Percentiles rank a stretch among this genome's conserved stretches.
These are phyloP conservation scores for Phytophthora rubi DNA, from an alignment of 352 stramenopile species.

Conservation along the genomic window DNA sequence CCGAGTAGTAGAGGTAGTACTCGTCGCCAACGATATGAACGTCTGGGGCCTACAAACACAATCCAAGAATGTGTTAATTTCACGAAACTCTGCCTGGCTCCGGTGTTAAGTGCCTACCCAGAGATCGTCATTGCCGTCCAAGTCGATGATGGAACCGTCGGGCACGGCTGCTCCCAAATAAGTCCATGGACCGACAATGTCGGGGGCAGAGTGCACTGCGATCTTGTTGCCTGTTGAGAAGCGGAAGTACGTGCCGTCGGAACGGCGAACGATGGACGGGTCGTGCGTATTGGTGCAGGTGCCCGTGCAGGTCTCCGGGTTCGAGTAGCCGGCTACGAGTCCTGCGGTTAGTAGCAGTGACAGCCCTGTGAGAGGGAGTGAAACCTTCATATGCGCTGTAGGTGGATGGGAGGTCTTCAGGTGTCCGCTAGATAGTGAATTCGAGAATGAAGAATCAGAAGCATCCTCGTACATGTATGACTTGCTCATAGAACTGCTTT, in stretches of 20 bases:
- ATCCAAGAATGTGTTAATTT: too few relatives aligned
- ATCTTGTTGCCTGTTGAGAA: constrained; percentile 65
- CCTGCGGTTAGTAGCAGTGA: constrained; percentile 17
- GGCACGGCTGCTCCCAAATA: constrained; percentile 54
- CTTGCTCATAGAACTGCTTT: background rate
- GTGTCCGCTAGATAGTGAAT: constrained; percentile 12
- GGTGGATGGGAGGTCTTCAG: background rate
- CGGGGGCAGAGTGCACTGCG: constrained; percentile 50
- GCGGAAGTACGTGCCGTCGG: constrained; percentile 61
- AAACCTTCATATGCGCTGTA: constrained; percentile 14
- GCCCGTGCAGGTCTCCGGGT: constrained; percentile 29
- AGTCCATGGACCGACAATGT: constrained; percentile 49
- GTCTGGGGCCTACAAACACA: constrained; percentile 26
- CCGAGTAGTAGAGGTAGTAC: constrained; percentile 68
- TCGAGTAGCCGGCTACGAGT: constrained; percentile 28
- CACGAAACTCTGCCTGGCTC: too few relatives aligned
- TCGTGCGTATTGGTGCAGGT: constrained; percentile 55
- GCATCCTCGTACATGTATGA: background rate
- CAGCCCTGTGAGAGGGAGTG: constrained; percentile 3
- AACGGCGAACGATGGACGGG: constrained; percentile 54
- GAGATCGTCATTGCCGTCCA: constrained; percentile 53
- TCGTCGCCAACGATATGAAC: constrained; percentile 44
- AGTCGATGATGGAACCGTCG: constrained; percentile 48
- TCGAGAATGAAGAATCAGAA: constrained; percentile 6
- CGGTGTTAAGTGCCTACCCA: constrained; percentile 32